A percentile compares a stretch with the other conserved stretches of the same genome.
Conservation (phyloP, 2,329 filamentous ascomycete species). For the Ustulina deusta region DNA sequence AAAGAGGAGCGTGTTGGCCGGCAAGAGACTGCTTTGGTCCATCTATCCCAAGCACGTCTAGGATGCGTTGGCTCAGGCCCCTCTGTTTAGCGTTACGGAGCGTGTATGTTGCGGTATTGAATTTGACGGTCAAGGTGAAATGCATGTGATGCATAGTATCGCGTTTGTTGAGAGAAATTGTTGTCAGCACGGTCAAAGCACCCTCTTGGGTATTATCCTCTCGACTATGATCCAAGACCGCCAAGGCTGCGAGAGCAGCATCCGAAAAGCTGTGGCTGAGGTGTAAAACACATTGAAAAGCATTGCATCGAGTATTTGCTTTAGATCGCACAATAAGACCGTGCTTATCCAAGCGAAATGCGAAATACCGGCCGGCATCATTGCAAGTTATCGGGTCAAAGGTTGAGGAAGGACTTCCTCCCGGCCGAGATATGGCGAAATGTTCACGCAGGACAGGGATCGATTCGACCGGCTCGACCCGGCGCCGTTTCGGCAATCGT, state of each 20-base stretch:
- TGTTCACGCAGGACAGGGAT: constrained; percentile 42
- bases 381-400: constrained; percentile 22
- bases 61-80: constrained; percentile 51
- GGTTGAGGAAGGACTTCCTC: not conserved
- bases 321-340: constrained; percentile 36
- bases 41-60: constrained; percentile 52
- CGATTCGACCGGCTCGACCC: constrained; percentile 37
- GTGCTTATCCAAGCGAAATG: constrained; percentile 19
- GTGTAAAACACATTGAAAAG: constrained; percentile 35
- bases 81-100: constrained; percentile 51
- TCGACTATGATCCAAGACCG: constrained; percentile 35
- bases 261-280: constrained; percentile 32
- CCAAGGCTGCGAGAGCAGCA: constrained; percentile 28
- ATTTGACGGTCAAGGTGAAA: constrained; percentile 55
- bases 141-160: constrained; percentile 47
- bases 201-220: constrained; percentile 39
- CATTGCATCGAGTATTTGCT: constrained; percentile 20
- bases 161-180: constrained; percentile 50
- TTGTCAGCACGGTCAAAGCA: constrained; percentile 52
- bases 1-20: constrained; percentile 49
- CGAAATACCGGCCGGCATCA: constrained; percentile 39
- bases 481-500: constrained; percentile 43
- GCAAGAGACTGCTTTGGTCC: not conserved
- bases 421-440: constrained; percentile 39
- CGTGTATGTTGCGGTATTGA: constrained; percentile 57